Base-by-base conservation (phyloP, 306 rosid species). In the Rosa persica region DNA sequence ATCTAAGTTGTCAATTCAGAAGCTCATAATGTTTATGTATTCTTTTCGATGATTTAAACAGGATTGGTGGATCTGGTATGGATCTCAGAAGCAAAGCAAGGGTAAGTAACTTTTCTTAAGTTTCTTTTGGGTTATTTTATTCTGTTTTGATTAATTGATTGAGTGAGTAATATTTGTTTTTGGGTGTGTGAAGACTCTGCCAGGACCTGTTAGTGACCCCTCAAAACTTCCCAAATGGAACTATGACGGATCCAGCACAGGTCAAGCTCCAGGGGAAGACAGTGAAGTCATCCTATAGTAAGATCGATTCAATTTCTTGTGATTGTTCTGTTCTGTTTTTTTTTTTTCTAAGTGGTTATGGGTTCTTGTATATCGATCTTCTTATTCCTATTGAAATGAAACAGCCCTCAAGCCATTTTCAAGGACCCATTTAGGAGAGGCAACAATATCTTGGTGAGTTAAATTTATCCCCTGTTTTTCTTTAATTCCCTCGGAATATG, bases 31-130 rank as follows among this genome's bases (percentile, higher is more conserved):
- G 47, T 38, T 66, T 5, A 3, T 66, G 46, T 66, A 30, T 30
- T 2, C 52, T 30, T 30, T 30, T 30, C 36, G 36, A 30, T 30
- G 36, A 2, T 30, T 30, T 30, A 30, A 30, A 85, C 76, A 94
- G 98, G 99, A 76, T 95, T 54, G 99, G 99, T 84, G 99, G 99
- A 73, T 91, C 98, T 73, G 99, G 98, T 46, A 12, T 87, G 94
- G 99, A 95, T 76, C 0, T 93, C 58, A 85, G 99, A 90, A 91
- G 99, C 94, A 95, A 95, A 91, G 98, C 96, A 74, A 94, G 89
- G 90, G 98, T 92, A 89, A 79, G 47, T 75, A 77, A 25, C 61
- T 12, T 12, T n/a, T 74, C 34, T 42, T 19, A 19, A 55, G 61
- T 55, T 55, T 9, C 72, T 57, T 3, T 16, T 42, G 4, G 4